phyloP scores from a whole-genome alignment of 1,284 basidiomycete species.

The Ustilago curta region DNA sequence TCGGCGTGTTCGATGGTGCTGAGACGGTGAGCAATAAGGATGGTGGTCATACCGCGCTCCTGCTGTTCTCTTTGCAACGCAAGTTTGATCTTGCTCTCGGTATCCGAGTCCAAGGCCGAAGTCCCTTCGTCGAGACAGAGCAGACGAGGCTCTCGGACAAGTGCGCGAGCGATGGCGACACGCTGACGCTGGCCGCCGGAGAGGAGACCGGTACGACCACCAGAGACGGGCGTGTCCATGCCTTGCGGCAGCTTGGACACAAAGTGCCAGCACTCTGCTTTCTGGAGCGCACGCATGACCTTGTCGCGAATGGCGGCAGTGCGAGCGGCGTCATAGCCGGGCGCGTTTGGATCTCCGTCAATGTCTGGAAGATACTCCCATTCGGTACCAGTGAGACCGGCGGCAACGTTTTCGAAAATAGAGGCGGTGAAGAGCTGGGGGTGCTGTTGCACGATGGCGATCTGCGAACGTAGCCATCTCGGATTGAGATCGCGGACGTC shows the following conservation, averaged over 20 bases:
- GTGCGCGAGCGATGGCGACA: conserved; percentile 66
- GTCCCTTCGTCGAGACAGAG: conserved; percentile 67
- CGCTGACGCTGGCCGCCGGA: conserved; percentile 67
- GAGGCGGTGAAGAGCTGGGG: conserved; percentile 68
- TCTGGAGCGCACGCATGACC: conserved; percentile 63
- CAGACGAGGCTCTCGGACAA: conserved; percentile 62
- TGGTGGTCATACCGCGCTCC: conserved; percentile 64
- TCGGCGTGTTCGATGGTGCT: conserved; percentile 67
- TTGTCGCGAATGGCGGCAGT: conserved; percentile 61
- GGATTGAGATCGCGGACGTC: conserved; percentile 70
- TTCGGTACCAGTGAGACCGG: conserved; percentile 58
- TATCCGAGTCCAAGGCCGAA: conserved; percentile 64
- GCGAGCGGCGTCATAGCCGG: conserved; percentile 26
- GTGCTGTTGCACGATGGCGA: conserved; percentile 71
- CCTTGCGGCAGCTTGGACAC: conserved; percentile 69
- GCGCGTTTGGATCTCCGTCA: conserved; percentile 31
- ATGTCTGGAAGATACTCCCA: conserved; percentile 50
- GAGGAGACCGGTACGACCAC: conserved; percentile 68
- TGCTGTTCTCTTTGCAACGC: conserved; percentile 62
- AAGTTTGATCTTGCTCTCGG: conserved; percentile 63
- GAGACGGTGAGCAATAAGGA: conserved; percentile 66
- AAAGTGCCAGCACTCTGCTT: conserved; percentile 71
- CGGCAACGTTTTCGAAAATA: conserved; percentile 67
- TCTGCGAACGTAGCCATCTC: conserved; percentile 70
- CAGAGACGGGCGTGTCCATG: conserved; percentile 69